Conservation (phyloP, 768 basidiomycete genomes). For the Suillus subluteus region DNA sequence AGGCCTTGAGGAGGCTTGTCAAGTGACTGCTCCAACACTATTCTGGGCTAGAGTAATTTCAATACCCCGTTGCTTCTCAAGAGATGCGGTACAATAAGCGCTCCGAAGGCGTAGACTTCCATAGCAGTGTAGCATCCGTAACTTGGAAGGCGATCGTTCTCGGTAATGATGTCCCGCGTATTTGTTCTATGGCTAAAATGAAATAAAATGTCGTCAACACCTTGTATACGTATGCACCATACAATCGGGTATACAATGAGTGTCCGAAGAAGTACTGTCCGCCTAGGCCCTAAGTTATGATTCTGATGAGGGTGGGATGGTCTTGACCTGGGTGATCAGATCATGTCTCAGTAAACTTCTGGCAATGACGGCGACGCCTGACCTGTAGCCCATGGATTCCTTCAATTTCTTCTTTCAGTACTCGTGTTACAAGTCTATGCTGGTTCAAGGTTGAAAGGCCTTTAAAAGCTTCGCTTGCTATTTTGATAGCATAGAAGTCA, state of each 20-base stretch:
- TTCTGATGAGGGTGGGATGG: constrained; percentile 32
- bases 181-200: background rate
- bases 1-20: constrained; percentile 4
- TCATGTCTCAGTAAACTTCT: background rate
- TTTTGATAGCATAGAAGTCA: constrained; percentile 92
- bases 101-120: background rate
- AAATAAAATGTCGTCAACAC: background rate
- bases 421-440: constrained; percentile 86
- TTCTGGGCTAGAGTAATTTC: background rate
- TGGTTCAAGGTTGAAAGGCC: constrained; percentile 90
- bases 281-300: background rate
- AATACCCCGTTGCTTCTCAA: background rate
- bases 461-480: constrained; percentile 84
- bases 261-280: background rate
- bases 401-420: constrained; percentile 86
- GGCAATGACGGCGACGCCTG: constrained; percentile 23
- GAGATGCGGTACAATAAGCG: background rate
- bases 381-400: constrained; percentile 96
- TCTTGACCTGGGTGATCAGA: constrained; percentile 40
- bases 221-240: background rate
- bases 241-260: background rate
- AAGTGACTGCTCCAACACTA: background rate
- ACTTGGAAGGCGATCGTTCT: background rate
- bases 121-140: background rate
- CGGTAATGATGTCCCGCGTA: background rate